A percentile compares a stretch with the other conserved stretches of the same genome.
Conservation (phyloP, 495 filamentous ascomycete genomes). For the Parathielavia appendiculata region DNA sequence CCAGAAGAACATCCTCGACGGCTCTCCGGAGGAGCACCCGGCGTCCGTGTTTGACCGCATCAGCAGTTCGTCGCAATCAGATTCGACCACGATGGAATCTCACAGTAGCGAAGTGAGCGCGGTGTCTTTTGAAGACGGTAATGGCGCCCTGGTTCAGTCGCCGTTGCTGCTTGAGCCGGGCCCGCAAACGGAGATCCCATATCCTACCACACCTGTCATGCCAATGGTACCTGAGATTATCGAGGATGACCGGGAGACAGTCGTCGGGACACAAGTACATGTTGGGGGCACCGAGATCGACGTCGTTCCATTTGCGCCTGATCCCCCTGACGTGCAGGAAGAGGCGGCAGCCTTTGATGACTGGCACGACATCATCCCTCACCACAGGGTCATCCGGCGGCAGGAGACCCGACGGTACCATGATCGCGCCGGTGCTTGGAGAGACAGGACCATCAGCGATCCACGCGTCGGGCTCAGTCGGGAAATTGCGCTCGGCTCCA, state of each 20-base stretch:
- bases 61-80: conserved; percentile 58
- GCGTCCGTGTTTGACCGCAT: conserved; percentile 69
- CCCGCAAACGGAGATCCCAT: conserved; percentile 6
- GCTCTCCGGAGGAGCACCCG: conserved; percentile 42
- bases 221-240: conserved; percentile 18
- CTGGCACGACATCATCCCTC: conserved; percentile 27
- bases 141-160: conserved; percentile 10
- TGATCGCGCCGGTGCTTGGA: conserved; percentile 47
- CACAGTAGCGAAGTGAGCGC: conserved; percentile 31
- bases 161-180: conserved; percentile 12
- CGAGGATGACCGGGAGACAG: conserved; percentile 19
- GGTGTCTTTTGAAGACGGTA: conserved; percentile 18
- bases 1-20: conserved; percentile 35
- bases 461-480: conserved; percentile 44
- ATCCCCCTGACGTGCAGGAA: background rate
- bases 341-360: conserved; percentile 11
- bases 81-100: conserved; percentile 33
- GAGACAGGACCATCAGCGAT: conserved; percentile 42
- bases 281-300: background rate
- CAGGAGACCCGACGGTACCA: conserved; percentile 41
- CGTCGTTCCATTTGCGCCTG: background rate
- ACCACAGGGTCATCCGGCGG: conserved; percentile 43
- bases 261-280: conserved; percentile 12
- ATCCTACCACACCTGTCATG: conserved; percentile 23
- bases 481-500: conserved; percentile 35